phyloP scores from a whole-genome alignment of 1,284 basidiomycete genomes.

The Sanguinoderma infundibulare region DNA sequence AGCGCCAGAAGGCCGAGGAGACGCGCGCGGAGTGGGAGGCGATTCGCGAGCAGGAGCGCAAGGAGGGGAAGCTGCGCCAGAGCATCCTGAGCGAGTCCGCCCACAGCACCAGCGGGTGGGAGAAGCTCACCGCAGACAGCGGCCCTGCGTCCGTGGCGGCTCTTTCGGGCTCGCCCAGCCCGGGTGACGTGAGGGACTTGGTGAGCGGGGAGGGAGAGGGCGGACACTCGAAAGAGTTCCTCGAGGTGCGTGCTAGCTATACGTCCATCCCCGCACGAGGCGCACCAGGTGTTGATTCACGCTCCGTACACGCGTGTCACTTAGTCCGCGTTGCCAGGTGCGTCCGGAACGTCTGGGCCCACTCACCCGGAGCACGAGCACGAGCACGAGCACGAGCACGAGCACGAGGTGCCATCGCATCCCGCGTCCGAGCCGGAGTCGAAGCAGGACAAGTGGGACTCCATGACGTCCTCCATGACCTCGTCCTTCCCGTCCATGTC shows the following conservation, averaged over 20 bases:
- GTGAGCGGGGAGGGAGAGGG: slow-evolving; percentile 49
- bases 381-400: slow-evolving; percentile 14
- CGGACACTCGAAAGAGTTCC: slow-evolving; percentile 29
- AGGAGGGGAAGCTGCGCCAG: slow-evolving; percentile 32
- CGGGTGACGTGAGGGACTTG: slow-evolving; percentile 50
- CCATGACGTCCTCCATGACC: slow-evolving; percentile 60
- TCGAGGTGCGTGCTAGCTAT: slow-evolving; percentile 29
- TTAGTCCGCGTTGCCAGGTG: slow-evolving; percentile 27
- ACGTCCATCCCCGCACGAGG: neutral
- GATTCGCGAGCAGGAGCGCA: slow-evolving; percentile 46
- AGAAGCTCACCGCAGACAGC: slow-evolving; percentile 44
- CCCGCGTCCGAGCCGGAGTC: slow-evolving; percentile 35
- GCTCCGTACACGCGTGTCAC: neutral
- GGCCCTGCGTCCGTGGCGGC: slow-evolving; percentile 23
- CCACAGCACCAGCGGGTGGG: slow-evolving; percentile 50
- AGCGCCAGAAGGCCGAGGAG: slow-evolving; percentile 75
- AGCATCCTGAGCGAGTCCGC: slow-evolving; percentile 20
- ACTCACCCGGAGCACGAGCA: slow-evolving; percentile 23
- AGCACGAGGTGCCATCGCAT: slow-evolving; percentile 18
- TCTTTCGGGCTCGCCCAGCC: slow-evolving; percentile 32
- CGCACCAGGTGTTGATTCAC: neutral
- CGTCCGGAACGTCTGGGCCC: slow-evolving; percentile 20
- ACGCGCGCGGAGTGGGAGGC: slow-evolving; percentile 77
- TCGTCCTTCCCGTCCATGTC: slow-evolving; percentile 81
- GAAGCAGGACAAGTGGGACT: slow-evolving; percentile 66